phyloP scores from a whole-genome alignment of 1,284 basidiomycete species.

The Thecaphora thlaspeos region DNA sequence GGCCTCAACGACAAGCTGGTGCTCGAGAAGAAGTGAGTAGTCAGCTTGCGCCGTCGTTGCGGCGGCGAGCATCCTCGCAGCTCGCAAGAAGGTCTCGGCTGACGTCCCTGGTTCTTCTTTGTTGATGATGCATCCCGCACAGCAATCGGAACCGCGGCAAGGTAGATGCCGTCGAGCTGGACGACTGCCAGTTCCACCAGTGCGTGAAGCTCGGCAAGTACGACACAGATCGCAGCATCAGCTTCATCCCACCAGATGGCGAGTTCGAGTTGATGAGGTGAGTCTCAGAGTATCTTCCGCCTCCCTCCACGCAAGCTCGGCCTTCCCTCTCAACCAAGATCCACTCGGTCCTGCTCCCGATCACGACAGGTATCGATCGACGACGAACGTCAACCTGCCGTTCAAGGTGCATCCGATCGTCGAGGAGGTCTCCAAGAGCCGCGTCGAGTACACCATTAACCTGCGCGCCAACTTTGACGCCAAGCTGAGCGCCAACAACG shows the following conservation, averaged over 20 bases:
- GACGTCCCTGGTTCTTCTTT: too few species aligned
- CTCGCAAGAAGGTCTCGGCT: too few species aligned
- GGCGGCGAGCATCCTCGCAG: too few species aligned
- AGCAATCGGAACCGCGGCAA: conserved; percentile 34
- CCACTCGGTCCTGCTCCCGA: too few species aligned
- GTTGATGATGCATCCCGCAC: too few species aligned
- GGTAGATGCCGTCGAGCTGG: conserved; percentile 66
- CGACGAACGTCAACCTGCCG: conserved; percentile 91
- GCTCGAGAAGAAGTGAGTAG: conserved; percentile 70
- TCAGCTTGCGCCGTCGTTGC: too few species aligned
- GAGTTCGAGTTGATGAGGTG: conserved; percentile 94
- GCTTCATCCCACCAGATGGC: conserved; percentile 95
- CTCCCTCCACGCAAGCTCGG: too few species aligned
- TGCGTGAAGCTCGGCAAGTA: conserved; percentile 94
- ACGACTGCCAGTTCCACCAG: conserved; percentile 98
- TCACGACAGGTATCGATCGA: conserved; percentile 77
- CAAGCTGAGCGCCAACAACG: conserved; percentile 88
- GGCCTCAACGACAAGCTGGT: conserved; percentile 97
- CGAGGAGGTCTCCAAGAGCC: conserved; percentile 83
- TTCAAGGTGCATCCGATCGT: conserved; percentile 86
- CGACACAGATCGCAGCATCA: conserved; percentile 86
- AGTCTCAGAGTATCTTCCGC: conserved; percentile 14
- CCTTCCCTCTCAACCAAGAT: too few species aligned
- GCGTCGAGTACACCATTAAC: conserved; percentile 86
- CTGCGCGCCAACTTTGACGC: conserved; percentile 84